phyloP scores from a whole-genome alignment of 768 basidiomycete species.

The Pleurotus tuber-regium region DNA sequence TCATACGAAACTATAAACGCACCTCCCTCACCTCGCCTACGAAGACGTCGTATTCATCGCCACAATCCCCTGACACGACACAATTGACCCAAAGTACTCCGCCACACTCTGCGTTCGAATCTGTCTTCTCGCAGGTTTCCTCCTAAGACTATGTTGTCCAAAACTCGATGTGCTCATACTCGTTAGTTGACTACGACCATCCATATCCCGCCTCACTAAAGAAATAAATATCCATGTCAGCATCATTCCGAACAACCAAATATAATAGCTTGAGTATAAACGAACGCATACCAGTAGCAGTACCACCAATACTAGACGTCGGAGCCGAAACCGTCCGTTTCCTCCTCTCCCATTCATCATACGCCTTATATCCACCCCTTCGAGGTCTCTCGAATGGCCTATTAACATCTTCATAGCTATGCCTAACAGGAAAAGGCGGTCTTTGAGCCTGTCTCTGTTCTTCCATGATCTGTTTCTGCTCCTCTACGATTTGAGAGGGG shows the following conservation, averaged over 20 bases:
- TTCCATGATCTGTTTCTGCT: too few relatives aligned
- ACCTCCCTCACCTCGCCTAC: too few relatives aligned
- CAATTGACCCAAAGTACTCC: too few relatives aligned
- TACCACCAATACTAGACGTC: not conserved
- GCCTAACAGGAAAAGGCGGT: not conserved
- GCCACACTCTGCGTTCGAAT: not conserved
- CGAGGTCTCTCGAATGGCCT: not conserved
- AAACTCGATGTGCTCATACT: not conserved
- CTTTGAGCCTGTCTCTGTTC: not conserved
- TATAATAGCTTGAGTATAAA: not conserved
- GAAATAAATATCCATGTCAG: not conserved
- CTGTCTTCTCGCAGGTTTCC: not conserved
- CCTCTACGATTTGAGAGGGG: too few relatives aligned
- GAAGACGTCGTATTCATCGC: too few relatives aligned
- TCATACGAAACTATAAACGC: too few relatives aligned
- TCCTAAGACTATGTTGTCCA: not conserved
- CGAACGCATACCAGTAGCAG: not conserved
- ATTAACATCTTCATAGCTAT: not conserved
- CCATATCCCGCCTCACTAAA: not conserved
- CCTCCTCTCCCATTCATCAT: not conserved
- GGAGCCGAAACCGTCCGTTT: not conserved
- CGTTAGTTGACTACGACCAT: not conserved
- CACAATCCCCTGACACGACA: too few relatives aligned
- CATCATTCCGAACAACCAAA: too few relatives aligned
- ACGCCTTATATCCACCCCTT: not conserved